phyloP scores from a whole-genome alignment of 768 basidiomycete genomes.

The Boletus patriciae region DNA sequence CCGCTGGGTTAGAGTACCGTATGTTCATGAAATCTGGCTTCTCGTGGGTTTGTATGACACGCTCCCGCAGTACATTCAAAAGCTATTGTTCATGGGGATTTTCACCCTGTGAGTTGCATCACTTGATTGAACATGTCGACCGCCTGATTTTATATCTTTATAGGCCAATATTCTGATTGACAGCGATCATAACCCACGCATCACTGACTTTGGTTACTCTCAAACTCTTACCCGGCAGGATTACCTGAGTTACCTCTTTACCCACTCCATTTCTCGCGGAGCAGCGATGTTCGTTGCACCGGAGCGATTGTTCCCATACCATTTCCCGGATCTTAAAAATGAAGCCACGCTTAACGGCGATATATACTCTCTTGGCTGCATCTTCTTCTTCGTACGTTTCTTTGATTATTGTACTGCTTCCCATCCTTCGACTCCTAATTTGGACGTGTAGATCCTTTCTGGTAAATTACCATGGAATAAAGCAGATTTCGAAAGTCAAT shows the following conservation, averaged over 20 bases:
- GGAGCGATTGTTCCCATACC: not conserved
- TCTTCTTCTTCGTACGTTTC: conserved; percentile 4
- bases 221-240: not conserved
- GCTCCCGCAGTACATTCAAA: not conserved
- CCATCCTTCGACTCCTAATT: not conserved
- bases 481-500: not conserved
- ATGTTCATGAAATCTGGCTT: not conserved
- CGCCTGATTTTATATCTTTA: not conserved
- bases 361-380: conserved; percentile 7
- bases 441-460: not conserved
- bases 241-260: not conserved
- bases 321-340: not conserved
- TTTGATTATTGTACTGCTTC: not conserved
- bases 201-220: conserved; percentile 8
- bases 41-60: not conserved
- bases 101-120: conserved; percentile 5
- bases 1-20: conserved; percentile 3
- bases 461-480: not conserved
- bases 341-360: not conserved
- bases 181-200: not conserved
- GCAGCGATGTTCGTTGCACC: not conserved
- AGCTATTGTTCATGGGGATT: conserved; percentile 1
- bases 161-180: conserved; percentile 9
- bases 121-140: not conserved
- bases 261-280: not conserved